phyloP scores from a whole-genome alignment of 495 filamentous ascomycete genomes.

The Penicillium herquei region DNA sequence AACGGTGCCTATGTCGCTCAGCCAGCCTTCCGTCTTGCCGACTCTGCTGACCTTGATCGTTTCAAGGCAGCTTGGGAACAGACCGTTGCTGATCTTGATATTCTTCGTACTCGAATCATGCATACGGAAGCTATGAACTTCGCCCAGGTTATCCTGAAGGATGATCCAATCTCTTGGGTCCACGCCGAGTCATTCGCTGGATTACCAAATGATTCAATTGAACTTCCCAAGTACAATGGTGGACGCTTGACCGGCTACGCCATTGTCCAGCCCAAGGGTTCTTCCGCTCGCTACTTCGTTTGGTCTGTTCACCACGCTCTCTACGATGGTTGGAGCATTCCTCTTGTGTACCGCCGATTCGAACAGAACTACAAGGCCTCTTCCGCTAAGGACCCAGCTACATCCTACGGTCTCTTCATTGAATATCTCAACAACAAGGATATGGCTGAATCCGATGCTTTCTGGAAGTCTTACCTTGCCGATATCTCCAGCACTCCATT shows the following conservation, averaged over 20 bases:
- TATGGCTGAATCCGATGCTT: conserved; percentile 35
- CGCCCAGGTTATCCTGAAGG: conserved; percentile 54
- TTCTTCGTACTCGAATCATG: conserved; percentile 57
- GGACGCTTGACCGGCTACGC: conserved; percentile 55
- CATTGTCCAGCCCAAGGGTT: conserved; percentile 36
- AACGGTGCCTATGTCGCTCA: conserved; percentile 54
- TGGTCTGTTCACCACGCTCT: conserved; percentile 68
- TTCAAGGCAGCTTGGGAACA: conserved; percentile 57
- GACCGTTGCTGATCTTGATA: conserved; percentile 45
- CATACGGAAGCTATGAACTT: conserved; percentile 47
- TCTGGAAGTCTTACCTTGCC: conserved; percentile 44
- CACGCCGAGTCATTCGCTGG: conserved; percentile 41
- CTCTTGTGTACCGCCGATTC: conserved; percentile 55
- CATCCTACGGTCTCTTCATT: conserved; percentile 43
- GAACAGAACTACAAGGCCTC: conserved; percentile 42
- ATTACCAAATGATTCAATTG: conserved; percentile 42
- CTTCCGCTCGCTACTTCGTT: conserved; percentile 47
- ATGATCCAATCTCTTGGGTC: conserved; percentile 47
- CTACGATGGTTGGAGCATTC: conserved; percentile 70
- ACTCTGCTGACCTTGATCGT: conserved; percentile 38
- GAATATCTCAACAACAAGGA: conserved; percentile 37
- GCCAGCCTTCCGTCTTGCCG: conserved; percentile 43
- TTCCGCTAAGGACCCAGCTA: conserved; percentile 7
- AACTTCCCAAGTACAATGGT: conserved; percentile 52
- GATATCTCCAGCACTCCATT: conserved; percentile 27